phyloP scores from a whole-genome alignment of 805 yeast genomes.

The Barnettozyma vustinii region DNA sequence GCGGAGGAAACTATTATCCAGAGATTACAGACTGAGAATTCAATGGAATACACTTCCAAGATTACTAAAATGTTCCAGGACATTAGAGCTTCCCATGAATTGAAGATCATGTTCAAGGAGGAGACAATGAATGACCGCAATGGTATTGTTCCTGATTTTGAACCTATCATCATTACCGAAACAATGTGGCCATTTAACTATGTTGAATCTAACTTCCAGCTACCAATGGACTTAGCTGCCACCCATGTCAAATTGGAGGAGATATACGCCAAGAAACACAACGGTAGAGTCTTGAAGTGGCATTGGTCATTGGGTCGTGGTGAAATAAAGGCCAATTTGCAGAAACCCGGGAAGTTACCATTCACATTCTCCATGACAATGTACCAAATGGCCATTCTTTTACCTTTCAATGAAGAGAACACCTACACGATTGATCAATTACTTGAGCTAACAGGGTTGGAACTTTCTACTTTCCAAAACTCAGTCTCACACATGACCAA shows the following conservation, averaged over 20 bases:
- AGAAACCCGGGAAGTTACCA: constrained; percentile 77
- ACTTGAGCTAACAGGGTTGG: constrained; percentile 60
- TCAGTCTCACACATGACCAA: constrained; percentile 76
- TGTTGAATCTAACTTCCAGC: constrained; percentile 35
- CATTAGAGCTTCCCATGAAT: constrained; percentile 75
- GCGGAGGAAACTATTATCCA: constrained; percentile 81
- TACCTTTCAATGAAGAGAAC: constrained; percentile 73
- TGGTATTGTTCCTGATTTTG: constrained; percentile 44
- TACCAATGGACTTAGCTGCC: constrained; percentile 63
- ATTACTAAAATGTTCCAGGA: constrained; percentile 96
- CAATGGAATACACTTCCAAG: constrained; percentile 87
- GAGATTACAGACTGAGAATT: constrained; percentile 81
- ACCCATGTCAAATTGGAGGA: constrained; percentile 64
- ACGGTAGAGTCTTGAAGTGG: constrained; percentile 90
- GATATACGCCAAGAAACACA: constrained; percentile 69
- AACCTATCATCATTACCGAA: constrained; percentile 77
- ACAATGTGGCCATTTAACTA: constrained; percentile 77
- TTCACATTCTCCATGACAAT: constrained; percentile 76
- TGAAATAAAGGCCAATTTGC: constrained; percentile 81
- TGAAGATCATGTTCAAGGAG: constrained; percentile 54
- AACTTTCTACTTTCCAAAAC: constrained; percentile 61
- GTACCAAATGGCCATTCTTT: constrained; percentile 79
- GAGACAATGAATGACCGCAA: constrained; percentile 33
- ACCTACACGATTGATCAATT: constrained; percentile 57
- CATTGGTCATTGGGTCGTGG: constrained; percentile 92